Evolutionary conservation across 345 rosid species (phyloP).

Genomic region (Pugionium cornutum): DNA sequence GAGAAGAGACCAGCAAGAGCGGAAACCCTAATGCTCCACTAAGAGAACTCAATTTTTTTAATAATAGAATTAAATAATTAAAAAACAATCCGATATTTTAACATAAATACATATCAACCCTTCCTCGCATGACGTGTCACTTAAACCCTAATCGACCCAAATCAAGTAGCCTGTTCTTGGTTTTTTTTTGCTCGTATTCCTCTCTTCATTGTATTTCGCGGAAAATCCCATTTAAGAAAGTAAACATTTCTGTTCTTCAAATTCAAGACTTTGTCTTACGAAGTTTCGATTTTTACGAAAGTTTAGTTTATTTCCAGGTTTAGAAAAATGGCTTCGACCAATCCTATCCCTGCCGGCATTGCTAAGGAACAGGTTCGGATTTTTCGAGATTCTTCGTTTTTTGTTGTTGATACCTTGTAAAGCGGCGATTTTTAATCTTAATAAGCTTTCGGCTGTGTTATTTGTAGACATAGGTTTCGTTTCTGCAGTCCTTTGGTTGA

Average conservation of each 20-base stretch:
- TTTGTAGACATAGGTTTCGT: neutral
- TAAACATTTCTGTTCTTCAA: neutral
- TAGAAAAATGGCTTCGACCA: constrained; percentile 36
- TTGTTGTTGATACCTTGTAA: constrained; percentile 3
- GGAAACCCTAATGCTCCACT: no score
- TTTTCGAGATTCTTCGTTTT: neutral
- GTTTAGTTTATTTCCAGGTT: constrained; percentile 7
- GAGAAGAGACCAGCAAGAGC: no score
- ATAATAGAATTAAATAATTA: neutral
- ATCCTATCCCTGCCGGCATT: constrained; percentile 47
- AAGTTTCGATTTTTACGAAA: constrained; percentile 25
- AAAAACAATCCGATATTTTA: neutral
- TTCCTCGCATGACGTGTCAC: neutral
- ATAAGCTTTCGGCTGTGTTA: no score
- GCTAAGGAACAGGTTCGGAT: constrained; percentile 61
- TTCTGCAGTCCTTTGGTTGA: constrained; percentile 4
- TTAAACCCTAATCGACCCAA: neutral
- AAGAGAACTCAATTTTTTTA: no score
- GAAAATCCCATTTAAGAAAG: no score
- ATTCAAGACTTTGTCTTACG: neutral
- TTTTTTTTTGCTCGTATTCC: no score
- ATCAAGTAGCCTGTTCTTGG: neutral
- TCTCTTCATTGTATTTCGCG: no score
- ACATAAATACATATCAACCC: constrained; percentile 15
- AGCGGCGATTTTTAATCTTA: constrained; percentile 20